Evolutionary conservation across 768 basidiomycete genomes (phyloP).

Genomic region (Suillus clintonianus): DNA sequence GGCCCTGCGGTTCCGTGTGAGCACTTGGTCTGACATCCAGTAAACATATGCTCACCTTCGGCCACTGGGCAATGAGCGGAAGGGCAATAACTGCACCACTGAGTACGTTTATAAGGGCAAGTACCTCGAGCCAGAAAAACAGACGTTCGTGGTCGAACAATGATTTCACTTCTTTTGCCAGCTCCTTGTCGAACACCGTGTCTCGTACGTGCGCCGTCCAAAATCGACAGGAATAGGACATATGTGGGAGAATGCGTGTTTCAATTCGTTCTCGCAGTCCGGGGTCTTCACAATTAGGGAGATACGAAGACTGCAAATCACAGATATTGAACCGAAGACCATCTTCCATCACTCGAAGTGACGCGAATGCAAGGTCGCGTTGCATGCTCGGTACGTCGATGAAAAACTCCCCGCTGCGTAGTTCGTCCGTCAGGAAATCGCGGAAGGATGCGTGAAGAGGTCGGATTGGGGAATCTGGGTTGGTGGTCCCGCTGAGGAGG

Average conservation of each 20-base stretch:
- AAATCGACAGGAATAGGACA: slow-evolving; percentile 13
- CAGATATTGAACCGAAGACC: slow-evolving; percentile 38
- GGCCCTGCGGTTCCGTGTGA: not conserved
- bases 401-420: slow-evolving; percentile 15
- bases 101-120: not conserved
- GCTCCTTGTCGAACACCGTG: not conserved
- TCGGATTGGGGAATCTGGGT: slow-evolving; percentile 6
- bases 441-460: slow-evolving; percentile 28
- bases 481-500: slow-evolving; percentile 6
- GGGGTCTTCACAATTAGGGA: slow-evolving; percentile 26
- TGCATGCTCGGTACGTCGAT: slow-evolving; percentile 15
- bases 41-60: too few relatives aligned
- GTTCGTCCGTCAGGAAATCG: slow-evolving; percentile 24
- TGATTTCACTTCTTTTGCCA: not conserved
- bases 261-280: not conserved
- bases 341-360: slow-evolving; percentile 28
- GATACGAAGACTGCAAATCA: slow-evolving; percentile 30
- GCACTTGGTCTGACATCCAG: not conserved
- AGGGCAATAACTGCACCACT: not conserved
- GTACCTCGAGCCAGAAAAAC: slow-evolving; percentile 7
- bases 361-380: slow-evolving; percentile 19
- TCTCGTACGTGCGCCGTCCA: slow-evolving; percentile 9
- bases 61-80: not conserved
- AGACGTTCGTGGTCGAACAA: slow-evolving; percentile 6
- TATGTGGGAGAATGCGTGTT: not conserved